Conservation (phyloP, 164 flowering plant species). For the Stephania yunnanensis region DNA sequence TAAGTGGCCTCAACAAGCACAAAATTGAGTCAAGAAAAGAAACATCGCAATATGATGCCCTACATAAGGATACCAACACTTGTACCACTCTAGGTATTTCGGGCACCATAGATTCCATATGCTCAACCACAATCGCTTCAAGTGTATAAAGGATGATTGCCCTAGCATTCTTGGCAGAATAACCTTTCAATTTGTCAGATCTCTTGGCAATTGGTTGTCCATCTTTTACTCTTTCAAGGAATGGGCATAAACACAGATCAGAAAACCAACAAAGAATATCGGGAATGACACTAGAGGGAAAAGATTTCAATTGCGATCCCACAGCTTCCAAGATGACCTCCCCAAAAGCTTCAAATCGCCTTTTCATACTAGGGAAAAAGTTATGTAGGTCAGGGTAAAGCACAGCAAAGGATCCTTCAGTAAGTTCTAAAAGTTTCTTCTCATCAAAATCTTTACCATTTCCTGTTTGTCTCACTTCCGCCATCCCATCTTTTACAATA, state of each 20-base stretch:
- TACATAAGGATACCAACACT: constrained; percentile 54
- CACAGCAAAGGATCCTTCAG: constrained; percentile 41
- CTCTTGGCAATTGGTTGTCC: constrained; percentile 14
- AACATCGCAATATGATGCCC: constrained; percentile 69
- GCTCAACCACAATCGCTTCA: constrained; percentile 73
- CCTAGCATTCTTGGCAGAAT: constrained; percentile 73
- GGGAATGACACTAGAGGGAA: constrained; percentile 50
- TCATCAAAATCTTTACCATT: constrained; percentile 11
- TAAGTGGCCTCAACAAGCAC: constrained; percentile 61
- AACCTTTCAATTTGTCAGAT: constrained; percentile 52
- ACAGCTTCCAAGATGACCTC: constrained; percentile 76
- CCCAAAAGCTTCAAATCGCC: constrained; percentile 67
- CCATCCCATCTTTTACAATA: constrained; percentile 29
- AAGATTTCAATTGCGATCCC: constrained; percentile 65
- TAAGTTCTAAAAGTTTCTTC: constrained; percentile 18
- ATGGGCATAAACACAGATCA: constrained; percentile 73
- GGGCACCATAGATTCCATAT: constrained; percentile 89
- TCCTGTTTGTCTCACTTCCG: constrained; percentile 19
- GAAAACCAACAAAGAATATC: constrained; percentile 89
- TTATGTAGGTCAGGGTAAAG: constrained; percentile 63
- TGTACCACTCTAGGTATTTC: constrained; percentile 78
- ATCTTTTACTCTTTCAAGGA: constrained; percentile 27
- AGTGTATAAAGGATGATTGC: constrained; percentile 62
- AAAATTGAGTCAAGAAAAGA: constrained; percentile 63
- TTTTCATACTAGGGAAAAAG: constrained; percentile 70